Evolutionary conservation across 768 basidiomycete genomes (phyloP).

Genomic region (Mycena leptocephala): DNA sequence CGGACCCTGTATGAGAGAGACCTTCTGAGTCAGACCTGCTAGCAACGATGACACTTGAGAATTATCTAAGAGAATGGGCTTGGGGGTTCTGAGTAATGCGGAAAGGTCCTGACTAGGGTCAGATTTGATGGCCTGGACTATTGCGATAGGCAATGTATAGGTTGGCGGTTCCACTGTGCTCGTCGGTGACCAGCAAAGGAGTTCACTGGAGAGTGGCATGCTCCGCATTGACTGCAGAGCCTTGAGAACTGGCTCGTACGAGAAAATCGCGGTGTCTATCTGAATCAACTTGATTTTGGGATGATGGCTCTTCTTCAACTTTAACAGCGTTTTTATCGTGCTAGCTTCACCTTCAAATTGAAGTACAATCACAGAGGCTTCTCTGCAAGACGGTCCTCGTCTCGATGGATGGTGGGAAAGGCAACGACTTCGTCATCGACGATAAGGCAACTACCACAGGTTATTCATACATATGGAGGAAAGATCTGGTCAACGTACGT

Average conservation of each 20-base stretch:
- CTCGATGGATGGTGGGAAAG: slow-evolving; percentile 69
- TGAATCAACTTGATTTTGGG: slow-evolving; percentile 63
- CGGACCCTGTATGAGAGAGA: slow-evolving; percentile 81
- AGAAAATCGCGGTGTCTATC: slow-evolving; percentile 74
- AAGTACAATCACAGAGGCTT: slow-evolving; percentile 68
- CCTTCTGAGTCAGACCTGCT: slow-evolving; percentile 67
- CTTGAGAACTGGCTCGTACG: slow-evolving; percentile 75
- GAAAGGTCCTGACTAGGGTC: slow-evolving; percentile 61
- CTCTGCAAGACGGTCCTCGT: slow-evolving; percentile 66
- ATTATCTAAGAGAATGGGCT: slow-evolving; percentile 64
- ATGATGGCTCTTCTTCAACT: slow-evolving; percentile 51
- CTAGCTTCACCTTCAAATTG: slow-evolving; percentile 64
- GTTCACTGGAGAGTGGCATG: slow-evolving; percentile 66
- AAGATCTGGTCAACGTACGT: slow-evolving; percentile 36
- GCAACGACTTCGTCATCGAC: slow-evolving; percentile 64
- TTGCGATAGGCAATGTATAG: slow-evolving; percentile 2
- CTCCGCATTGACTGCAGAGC: slow-evolving; percentile 64
- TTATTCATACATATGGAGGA: neutral
- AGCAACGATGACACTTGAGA: slow-evolving; percentile 67
- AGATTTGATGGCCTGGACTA: slow-evolving; percentile 45
- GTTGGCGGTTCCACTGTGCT: slow-evolving; percentile 24
- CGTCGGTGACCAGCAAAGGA: slow-evolving; percentile 65
- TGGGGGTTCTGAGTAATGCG: slow-evolving; percentile 52
- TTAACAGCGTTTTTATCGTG: slow-evolving; percentile 56
- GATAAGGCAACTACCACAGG: slow-evolving; percentile 56